Base-by-base conservation (phyloP, 495 filamentous ascomycete genomes). In the Penicillium paradoxum region DNA sequence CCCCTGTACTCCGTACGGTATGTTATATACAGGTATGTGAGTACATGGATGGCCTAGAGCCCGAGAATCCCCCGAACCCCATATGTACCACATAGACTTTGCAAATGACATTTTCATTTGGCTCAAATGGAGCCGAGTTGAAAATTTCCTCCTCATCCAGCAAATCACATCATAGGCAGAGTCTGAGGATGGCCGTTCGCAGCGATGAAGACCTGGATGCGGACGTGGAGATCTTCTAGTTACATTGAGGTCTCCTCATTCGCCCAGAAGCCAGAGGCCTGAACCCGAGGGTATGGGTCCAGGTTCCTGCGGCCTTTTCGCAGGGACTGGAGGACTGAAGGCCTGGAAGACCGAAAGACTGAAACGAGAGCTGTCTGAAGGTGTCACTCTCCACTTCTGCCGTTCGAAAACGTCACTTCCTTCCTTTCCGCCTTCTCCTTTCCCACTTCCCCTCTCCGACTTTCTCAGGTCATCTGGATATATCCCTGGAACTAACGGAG, bases 271-370 rank as follows among this genome's bases (percentile, higher is more conserved):
- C 14, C 2, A 15, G n/a, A 17, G 34, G 34, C 34, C 17, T 37
- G 24, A 34, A 36, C 38, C 45, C 51, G 51, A 54, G 34, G 17
- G 33, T 36, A 17, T 55, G 58, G 58, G 48, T 58, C 56, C 39
- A 60, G 50, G 60, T 60, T 50, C 57, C 60, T 57, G 57, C 57
- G 53, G 33, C 39, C 38, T 42, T 34, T 14, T 49, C n/a, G n/a
- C n/a, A n/a, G n/a, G n/a, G n/a, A n/a, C n/a, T n/a, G n/a, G n/a
- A n/a, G n/a, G n/a, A n/a, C n/a, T n/a, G n/a, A n/a, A n/a, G n/a
- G n/a, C n/a, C n/a, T n/a, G n/a, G n/a, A n/a, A n/a, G n/a, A n/a
- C n/a, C n/a, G n/a, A n/a, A n/a, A n/a, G n/a, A n/a, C n/a, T n/a
- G n/a, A n/a, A n/a, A n/a, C 7, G 24, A 27, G 24, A 27, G 24